Conservation (phyloP, 345 rosid species). For the Eucalyptus sp. region DNA sequence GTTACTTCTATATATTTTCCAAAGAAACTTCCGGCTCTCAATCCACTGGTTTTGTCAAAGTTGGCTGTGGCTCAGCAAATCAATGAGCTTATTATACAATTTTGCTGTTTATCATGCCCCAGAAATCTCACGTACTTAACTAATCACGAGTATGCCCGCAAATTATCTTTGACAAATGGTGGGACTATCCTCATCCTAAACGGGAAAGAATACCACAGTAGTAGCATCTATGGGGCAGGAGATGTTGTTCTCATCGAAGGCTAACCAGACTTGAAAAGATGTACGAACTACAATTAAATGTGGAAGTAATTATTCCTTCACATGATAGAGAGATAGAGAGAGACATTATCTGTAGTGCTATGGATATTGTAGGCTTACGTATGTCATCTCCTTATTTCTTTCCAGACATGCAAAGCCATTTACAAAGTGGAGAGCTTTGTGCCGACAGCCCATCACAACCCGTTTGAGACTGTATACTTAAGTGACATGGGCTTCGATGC, state of each 20-base stretch:
- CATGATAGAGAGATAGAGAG: not conserved
- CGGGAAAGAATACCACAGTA: not conserved
- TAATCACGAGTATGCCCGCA: not conserved
- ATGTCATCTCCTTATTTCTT: not conserved
- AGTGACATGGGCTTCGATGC: not conserved
- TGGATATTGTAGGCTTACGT: not conserved
- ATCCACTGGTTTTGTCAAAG: not conserved
- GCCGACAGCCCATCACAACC: slow-evolving; percentile 54
- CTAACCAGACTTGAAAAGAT: not conserved
- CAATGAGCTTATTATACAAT: not conserved
- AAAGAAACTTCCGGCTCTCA: not conserved
- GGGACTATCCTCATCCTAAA: not conserved
- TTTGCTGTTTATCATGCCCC: not conserved
- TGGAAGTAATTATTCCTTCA: not conserved
- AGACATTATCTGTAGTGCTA: not conserved
- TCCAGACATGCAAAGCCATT: slow-evolving; percentile 74
- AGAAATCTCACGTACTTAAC: not conserved
- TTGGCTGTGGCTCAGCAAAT: not conserved
- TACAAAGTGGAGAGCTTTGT: slow-evolving; percentile 39
- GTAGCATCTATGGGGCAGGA: not conserved
- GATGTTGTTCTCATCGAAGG: not conserved
- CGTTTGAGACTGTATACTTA: slow-evolving; percentile 61
- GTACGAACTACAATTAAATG: not conserved
- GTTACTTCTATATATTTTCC: not conserved
- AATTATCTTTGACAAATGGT: not conserved